Percentiles rank a stretch among this genome's conserved stretches.
These are phyloP conservation scores for Xylariales sp. DNA, from an alignment of 2,329 filamentous ascomycete species.

Conservation along the genomic window DNA sequence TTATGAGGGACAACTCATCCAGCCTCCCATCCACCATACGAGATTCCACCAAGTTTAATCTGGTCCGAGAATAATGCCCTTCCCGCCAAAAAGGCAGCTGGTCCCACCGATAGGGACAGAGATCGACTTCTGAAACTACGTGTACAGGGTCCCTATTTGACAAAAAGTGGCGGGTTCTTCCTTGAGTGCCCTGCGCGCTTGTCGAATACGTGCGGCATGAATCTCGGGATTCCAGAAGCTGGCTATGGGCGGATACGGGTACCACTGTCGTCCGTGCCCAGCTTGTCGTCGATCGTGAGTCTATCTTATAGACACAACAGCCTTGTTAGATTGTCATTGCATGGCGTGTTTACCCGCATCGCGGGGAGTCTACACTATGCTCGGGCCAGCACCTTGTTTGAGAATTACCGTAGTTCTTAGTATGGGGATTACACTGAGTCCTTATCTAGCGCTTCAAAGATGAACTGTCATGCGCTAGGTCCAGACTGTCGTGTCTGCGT, in stretches of 20 bases:
- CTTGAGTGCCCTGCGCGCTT: slow-evolving; percentile 36
- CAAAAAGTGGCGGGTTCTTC: slow-evolving; percentile 17
- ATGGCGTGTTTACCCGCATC: slow-evolving; percentile 28
- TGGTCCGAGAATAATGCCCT: slow-evolving; percentile 33
- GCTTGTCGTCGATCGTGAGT: slow-evolving; percentile 31
- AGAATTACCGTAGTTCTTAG: slow-evolving; percentile 5
- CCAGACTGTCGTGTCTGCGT: slow-evolving; percentile 3
- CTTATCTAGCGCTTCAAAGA: not conserved
- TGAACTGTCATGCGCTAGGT: not conserved
- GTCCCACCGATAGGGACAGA: slow-evolving; percentile 41
- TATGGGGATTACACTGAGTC: not conserved
- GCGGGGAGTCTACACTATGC: slow-evolving; percentile 9
- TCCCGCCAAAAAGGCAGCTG: slow-evolving; percentile 39
- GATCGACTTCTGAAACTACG: slow-evolving; percentile 44
- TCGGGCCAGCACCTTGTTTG: not conserved
- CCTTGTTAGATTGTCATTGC: slow-evolving; percentile 6
- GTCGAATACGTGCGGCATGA: slow-evolving; percentile 40
- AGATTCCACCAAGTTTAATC: slow-evolving; percentile 21
- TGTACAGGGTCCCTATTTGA: slow-evolving; percentile 36
- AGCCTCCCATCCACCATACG: not conserved
- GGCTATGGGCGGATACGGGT: slow-evolving; percentile 18
- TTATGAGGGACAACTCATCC: not conserved
- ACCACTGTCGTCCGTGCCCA: slow-evolving; percentile 31
- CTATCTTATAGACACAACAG: slow-evolving; percentile 5
- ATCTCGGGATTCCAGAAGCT: slow-evolving; percentile 41